phyloP scores from a whole-genome alignment of 2,329 filamentous ascomycete genomes.

The Nemania serpens region DNA sequence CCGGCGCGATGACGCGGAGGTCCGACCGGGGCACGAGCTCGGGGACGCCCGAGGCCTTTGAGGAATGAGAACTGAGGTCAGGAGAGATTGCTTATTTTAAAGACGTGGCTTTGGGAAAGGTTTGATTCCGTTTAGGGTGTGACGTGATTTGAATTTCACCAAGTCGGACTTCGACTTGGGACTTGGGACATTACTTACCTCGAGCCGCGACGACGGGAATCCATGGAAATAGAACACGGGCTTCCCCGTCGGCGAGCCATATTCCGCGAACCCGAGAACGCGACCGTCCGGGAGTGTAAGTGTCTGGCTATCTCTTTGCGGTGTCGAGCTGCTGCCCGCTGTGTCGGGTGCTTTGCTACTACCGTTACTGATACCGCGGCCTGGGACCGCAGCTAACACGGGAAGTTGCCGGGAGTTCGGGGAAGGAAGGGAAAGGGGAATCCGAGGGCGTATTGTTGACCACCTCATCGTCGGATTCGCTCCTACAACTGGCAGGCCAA shows the following conservation, averaged over 20 bases:
- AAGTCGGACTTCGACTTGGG: too few relatives aligned
- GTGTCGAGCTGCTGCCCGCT: background rate
- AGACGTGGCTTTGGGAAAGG: too few relatives aligned
- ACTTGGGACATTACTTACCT: slow-evolving; percentile 3
- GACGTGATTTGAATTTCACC: background rate
- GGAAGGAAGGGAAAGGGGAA: background rate
- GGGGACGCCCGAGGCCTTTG: slow-evolving; percentile 9
- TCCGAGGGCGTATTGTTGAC: background rate
- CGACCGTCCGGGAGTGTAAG: slow-evolving; percentile 15
- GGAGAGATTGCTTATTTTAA: too few relatives aligned
- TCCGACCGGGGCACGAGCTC: slow-evolving; percentile 17
- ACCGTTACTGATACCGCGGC: background rate
- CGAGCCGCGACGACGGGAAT: slow-evolving; percentile 18
- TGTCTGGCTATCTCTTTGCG: slow-evolving; percentile 12
- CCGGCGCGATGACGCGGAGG: slow-evolving; percentile 38
- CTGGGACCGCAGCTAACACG: background rate
- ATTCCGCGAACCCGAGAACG: slow-evolving; percentile 16
- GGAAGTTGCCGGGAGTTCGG: background rate
- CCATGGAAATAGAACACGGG: slow-evolving; percentile 21
- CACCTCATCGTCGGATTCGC: background rate
- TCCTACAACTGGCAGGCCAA: background rate
- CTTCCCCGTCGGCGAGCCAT: slow-evolving; percentile 19
- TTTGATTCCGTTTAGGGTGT: too few relatives aligned
- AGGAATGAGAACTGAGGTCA: too few relatives aligned
- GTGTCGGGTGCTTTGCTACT: background rate